phyloP scores from a whole-genome alignment of 176 grass and related monocot species.

The Themeda triandra region DNA sequence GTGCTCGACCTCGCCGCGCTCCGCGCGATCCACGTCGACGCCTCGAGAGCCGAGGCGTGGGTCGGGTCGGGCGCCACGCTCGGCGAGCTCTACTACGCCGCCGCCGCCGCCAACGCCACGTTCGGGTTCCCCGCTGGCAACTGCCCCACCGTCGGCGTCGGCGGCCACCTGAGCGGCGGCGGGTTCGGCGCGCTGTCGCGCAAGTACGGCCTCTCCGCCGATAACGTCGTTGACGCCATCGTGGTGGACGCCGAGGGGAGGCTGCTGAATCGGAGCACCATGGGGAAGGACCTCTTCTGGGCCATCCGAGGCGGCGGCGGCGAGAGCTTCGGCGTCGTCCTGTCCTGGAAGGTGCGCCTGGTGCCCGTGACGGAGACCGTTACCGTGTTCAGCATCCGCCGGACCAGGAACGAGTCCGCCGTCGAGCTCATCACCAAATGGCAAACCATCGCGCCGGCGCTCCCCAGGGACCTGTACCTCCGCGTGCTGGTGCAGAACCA shows the following conservation, averaged over 20 bases:
- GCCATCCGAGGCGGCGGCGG: not conserved
- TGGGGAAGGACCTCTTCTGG: not conserved
- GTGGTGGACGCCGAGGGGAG: conserved; percentile 27
- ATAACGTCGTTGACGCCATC: conserved; percentile 23
- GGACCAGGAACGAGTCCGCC: conserved; percentile 13
- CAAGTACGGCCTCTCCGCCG: conserved; percentile 36
- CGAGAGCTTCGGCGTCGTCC: not conserved
- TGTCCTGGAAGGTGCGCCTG: not conserved
- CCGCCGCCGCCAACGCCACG: not conserved
- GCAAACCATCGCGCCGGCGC: conserved; percentile 12
- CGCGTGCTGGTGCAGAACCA: conserved; percentile 5
- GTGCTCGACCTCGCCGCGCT: not conserved
- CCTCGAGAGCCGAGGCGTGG: not conserved
- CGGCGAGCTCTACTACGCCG: not conserved
- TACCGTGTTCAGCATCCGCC: conserved; percentile 25
- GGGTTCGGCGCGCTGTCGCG: conserved; percentile 26
- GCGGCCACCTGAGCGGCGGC: not conserved
- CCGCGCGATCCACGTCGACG: not conserved
- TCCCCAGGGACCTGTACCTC: conserved; percentile 22
- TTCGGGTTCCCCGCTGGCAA: not conserved
- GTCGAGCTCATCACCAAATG: conserved; percentile 30
- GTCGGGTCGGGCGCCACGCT: not conserved
- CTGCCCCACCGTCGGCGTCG: not conserved
- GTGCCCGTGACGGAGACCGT: conserved; percentile 15
- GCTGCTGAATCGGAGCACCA: not conserved